Evolutionary conservation across 345 rosid species (phyloP).

Genomic region (Erodium maritimum): DNA sequence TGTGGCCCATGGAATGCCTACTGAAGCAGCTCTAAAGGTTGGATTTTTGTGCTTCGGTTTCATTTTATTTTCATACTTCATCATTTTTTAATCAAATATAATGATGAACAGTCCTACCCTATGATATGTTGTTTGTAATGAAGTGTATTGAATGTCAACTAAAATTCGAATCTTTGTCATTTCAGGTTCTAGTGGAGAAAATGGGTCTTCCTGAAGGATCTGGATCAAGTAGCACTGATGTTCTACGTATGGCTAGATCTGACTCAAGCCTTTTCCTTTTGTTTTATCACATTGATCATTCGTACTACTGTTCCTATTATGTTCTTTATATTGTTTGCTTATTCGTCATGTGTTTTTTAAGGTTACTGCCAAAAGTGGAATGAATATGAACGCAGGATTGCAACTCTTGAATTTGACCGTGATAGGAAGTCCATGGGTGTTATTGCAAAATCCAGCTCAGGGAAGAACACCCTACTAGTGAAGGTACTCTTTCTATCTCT

Average conservation of each 20-base stretch:
- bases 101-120: not conserved
- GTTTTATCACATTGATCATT: not conserved
- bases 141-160: not conserved
- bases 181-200: slow-evolving; percentile 87
- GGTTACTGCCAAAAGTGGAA: slow-evolving; percentile 71
- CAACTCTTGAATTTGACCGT: slow-evolving; percentile 89
- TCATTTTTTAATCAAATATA: no score
- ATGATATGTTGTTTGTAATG: no score
- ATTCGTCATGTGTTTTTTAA: slow-evolving; percentile 10
- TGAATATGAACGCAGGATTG: slow-evolving; percentile 62
- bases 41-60: not conserved
- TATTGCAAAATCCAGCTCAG: slow-evolving; percentile 68
- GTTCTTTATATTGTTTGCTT: not conserved
- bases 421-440: slow-evolving; percentile 97
- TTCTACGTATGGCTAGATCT: slow-evolving; percentile 35
- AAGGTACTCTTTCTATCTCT: slow-evolving; percentile 36
- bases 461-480: slow-evolving; percentile 62
- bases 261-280: not conserved
- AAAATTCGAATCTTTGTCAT: not conserved
- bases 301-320: not conserved
- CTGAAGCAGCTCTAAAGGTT: slow-evolving; percentile 10
- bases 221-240: slow-evolving; percentile 24
- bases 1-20: slow-evolving; percentile 8
- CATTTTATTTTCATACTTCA: not conserved
- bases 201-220: slow-evolving; percentile 70